phyloP scores from a whole-genome alignment of 2,329 filamentous ascomycete species.

The Diaporthe sp. region DNA sequence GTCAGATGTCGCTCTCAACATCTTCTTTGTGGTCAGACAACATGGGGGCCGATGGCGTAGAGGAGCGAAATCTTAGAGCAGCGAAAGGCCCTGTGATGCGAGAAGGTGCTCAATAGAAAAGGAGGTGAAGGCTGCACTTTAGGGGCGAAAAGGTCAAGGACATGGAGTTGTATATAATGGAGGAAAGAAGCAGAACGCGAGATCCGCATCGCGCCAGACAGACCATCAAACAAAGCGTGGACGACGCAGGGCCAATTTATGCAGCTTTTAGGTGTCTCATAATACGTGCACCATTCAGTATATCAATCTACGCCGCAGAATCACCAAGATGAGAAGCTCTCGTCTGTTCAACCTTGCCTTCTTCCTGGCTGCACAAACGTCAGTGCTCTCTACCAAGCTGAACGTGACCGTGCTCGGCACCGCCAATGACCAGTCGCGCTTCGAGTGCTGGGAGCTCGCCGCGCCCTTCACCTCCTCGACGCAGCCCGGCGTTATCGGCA shows the following conservation, averaged over 20 bases:
- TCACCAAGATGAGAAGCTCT: neutral
- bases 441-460: neutral
- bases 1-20: neutral
- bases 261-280: neutral
- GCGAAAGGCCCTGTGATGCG: neutral
- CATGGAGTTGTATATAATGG: neutral
- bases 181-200: neutral
- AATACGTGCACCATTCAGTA: neutral
- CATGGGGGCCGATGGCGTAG: neutral
- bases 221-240: neutral
- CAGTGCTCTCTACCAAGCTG: neutral
- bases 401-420: neutral
- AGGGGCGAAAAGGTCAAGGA: neutral
- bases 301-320: neutral
- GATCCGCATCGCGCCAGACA: neutral
- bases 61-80: neutral
- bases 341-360: neutral
- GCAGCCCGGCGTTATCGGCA: neutral
- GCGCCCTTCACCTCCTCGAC: neutral
- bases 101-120: neutral
- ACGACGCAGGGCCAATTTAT: neutral
- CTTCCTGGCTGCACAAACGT: neutral
- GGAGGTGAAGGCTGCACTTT: neutral
- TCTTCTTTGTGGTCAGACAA: neutral
- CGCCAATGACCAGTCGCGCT: neutral